A percentile compares a stretch with the other conserved stretches of the same genome.
Conservation (phyloP, 345 rosid genomes). For the Aquilaria yunnanensis region DNA sequence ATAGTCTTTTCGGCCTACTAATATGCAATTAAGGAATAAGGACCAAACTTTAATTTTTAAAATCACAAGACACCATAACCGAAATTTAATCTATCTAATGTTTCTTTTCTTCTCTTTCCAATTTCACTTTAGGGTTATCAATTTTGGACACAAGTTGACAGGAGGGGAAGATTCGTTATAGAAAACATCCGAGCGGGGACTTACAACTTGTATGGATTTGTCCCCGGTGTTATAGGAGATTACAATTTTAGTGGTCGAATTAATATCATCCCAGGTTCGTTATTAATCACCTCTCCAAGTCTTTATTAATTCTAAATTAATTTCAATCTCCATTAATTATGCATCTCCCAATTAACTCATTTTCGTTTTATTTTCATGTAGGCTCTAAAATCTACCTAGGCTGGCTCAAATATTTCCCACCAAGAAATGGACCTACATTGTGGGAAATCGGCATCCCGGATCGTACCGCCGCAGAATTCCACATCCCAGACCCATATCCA, state of each 20-base stretch:
- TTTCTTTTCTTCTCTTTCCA: background rate
- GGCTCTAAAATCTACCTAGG: constrained; percentile 43
- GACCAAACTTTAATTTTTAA: no score
- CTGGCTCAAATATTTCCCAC: constrained; percentile 45
- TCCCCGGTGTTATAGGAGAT: constrained; percentile 66
- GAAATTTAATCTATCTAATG: background rate
- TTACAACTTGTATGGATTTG: constrained; percentile 68
- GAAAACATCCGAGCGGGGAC: constrained; percentile 51
- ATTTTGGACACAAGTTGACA: constrained; percentile 63
- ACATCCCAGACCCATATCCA: constrained; percentile 57
- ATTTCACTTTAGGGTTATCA: constrained; percentile 65
- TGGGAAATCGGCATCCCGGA: constrained; percentile 93
- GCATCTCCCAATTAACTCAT: no score
- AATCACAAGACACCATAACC: no score
- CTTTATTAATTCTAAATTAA: background rate
- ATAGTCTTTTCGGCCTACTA: no score
- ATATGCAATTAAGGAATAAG: no score
- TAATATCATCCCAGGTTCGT: constrained; percentile 45
- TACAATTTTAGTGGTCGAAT: constrained; percentile 35
- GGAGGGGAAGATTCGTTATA: constrained; percentile 46
- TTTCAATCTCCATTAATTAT: background rate
- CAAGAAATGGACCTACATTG: constrained; percentile 65
- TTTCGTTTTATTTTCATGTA: constrained; percentile 19
- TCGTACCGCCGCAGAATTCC: constrained; percentile 68
- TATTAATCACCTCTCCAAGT: background rate